Evolutionary conservation across 2,329 filamentous ascomycete genomes (phyloP).

Genomic region (Microdochium nivale): DNA sequence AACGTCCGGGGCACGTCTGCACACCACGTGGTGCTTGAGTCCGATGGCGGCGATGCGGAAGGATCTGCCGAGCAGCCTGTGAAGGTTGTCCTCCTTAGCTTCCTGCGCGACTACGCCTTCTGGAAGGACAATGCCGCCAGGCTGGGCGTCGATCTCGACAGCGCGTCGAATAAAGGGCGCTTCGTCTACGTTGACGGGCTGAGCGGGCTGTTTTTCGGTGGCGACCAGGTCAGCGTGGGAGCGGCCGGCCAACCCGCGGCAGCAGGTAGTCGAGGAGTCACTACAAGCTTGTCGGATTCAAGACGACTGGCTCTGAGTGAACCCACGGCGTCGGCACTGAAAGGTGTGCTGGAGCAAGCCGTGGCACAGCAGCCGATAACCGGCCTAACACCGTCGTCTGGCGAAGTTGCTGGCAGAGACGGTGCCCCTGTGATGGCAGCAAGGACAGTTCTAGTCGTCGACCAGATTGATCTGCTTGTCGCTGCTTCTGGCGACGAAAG

Average conservation of each 20-base stretch:
- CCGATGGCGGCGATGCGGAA: constrained; percentile 15
- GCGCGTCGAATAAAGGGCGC: constrained; percentile 43
- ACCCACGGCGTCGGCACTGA: constrained; percentile 25
- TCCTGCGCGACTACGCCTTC: constrained; percentile 68
- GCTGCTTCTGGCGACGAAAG: constrained; percentile 41
- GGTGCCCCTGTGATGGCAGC: not conserved
- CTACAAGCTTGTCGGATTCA: not conserved
- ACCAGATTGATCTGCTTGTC: constrained; percentile 57
- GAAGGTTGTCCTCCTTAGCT: constrained; percentile 71
- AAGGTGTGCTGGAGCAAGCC: constrained; percentile 27
- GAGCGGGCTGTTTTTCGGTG: constrained; percentile 39
- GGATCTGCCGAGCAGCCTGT: constrained; percentile 22
- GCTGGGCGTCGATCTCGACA: constrained; percentile 64
- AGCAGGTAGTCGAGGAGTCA: not conserved
- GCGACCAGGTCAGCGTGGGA: constrained; percentile 1
- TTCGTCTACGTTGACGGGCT: constrained; percentile 74
- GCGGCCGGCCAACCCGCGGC: not conserved
- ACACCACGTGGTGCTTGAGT: constrained; percentile 1
- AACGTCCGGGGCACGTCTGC: constrained; percentile 6
- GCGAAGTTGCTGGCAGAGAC: not conserved
- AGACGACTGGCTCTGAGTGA: constrained; percentile 17
- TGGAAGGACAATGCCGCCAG: constrained; percentile 66
- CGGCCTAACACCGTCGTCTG: not conserved
- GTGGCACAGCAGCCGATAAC: constrained; percentile 20
- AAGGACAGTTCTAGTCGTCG: constrained; percentile 52